Evolutionary conservation across 257 asterid genomes (phyloP).

Genomic region (Osmanthus fragrans): DNA sequence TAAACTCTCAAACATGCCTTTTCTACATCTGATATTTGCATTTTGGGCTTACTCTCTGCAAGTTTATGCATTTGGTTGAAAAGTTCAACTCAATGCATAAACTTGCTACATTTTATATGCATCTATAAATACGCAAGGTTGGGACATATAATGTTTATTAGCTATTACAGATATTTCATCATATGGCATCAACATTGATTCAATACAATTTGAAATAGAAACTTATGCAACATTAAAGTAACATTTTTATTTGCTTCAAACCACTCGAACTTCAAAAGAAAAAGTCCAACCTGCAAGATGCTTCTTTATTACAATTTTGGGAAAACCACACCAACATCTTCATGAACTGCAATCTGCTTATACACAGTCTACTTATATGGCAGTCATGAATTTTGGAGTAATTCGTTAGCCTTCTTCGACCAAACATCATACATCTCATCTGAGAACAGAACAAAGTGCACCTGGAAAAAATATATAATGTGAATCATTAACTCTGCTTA

Average conservation of each 20-base stretch:
- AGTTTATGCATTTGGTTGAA: no score
- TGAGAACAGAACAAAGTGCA: slow-evolving; percentile 77
- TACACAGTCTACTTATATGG: background rate
- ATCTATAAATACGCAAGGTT: no score
- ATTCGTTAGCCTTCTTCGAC: slow-evolving; percentile 62
- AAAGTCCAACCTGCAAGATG: background rate
- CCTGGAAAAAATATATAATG: slow-evolving; percentile 46
- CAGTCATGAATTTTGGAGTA: slow-evolving; percentile 48
- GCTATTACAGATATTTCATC: no score
- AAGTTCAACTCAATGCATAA: no score
- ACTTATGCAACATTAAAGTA: background rate
- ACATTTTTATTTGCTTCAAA: background rate
- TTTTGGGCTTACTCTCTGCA: no score
- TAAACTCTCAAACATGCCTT: no score
- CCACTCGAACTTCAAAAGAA: background rate
- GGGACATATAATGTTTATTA: no score
- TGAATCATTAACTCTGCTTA: background rate
- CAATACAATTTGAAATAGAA: background rate
- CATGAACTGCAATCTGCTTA: background rate
- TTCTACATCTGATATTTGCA: no score
- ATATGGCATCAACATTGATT: background rate
- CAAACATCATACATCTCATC: slow-evolving; percentile 82
- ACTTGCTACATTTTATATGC: no score
- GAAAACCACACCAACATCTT: background rate
- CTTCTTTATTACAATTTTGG: background rate